A percentile compares a stretch with the other conserved stretches of the same genome.
Conservation (phyloP, 345 rosid genomes). For the Gossypium mustelinum region DNA sequence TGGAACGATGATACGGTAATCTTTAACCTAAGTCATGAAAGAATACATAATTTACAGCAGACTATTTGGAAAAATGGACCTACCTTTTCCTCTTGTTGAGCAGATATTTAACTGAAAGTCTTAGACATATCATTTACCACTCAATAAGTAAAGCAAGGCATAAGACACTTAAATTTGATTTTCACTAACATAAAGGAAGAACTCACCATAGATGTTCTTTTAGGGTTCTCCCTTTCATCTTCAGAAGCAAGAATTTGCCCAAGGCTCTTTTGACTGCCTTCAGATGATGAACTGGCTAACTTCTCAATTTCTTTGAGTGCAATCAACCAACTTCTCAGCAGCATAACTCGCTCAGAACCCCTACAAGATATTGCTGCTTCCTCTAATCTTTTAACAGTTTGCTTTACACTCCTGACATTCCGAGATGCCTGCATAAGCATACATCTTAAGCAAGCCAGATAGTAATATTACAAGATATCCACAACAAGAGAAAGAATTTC, state of each 20-base stretch:
- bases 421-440: conserved; percentile 48
- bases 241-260: conserved; percentile 45
- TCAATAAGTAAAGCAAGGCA: neutral
- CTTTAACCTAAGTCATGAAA: neutral
- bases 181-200: neutral
- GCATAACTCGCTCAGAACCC: conserved; percentile 72
- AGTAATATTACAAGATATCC: neutral
- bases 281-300: conserved; percentile 28
- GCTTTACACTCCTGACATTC: conserved; percentile 56
- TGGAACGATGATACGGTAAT: neutral
- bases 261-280: conserved; percentile 37
- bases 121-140: neutral
- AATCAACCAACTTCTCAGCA: conserved; percentile 71
- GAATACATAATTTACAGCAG: neutral
- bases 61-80: neutral
- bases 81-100: neutral
- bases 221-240: conserved; percentile 46
- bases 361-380: conserved; percentile 77
- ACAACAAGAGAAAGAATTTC: conserved; percentile 6
- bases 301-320: conserved; percentile 71
- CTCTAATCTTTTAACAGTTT: conserved; percentile 78
- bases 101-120: neutral
- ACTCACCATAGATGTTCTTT: conserved; percentile 48
- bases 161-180: neutral
- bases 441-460: conserved; percentile 17